These are phyloP conservation scores for Talaromyces sp. DNA, from an alignment of 2,329 filamentous ascomycete genomes.

Conservation along the genomic window DNA sequence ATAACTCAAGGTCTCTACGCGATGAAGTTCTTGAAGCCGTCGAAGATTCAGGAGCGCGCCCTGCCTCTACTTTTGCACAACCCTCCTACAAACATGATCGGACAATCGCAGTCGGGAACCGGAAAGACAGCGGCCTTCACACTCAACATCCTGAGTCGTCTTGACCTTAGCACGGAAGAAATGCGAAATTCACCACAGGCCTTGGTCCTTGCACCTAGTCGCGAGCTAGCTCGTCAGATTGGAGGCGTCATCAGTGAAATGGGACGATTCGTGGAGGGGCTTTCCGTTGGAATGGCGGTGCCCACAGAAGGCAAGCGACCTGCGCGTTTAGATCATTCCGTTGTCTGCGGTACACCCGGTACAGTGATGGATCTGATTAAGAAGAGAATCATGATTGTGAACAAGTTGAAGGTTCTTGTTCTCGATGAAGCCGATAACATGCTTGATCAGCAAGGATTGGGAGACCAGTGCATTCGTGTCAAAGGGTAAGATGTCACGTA, in stretches of 20 bases:
- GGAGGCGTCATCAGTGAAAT: slow-evolving; percentile 78
- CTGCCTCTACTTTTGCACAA: slow-evolving; percentile 81
- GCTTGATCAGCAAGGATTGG: slow-evolving; percentile 91
- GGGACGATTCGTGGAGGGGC: slow-evolving; percentile 73
- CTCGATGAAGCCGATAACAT: slow-evolving; percentile 98
- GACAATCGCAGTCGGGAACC: slow-evolving; percentile 97
- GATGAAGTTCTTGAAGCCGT: slow-evolving; percentile 90
- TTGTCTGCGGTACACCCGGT: slow-evolving; percentile 90
- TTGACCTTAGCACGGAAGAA: slow-evolving; percentile 66
- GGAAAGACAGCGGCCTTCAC: slow-evolving; percentile 98
- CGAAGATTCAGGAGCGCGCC: slow-evolving; percentile 95
- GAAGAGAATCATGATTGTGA: slow-evolving; percentile 67
- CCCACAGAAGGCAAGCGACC: slow-evolving; percentile 69
- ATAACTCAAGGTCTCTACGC: slow-evolving; percentile 73
- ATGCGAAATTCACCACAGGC: slow-evolving; percentile 66
- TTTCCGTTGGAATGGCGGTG: slow-evolving; percentile 77
- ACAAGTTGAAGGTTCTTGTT: slow-evolving; percentile 74
- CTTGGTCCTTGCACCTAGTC: slow-evolving; percentile 82
- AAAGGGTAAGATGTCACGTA: slow-evolving; percentile 57
- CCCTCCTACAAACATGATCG: slow-evolving; percentile 91
- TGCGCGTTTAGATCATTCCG: slow-evolving; percentile 65
- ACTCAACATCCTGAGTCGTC: slow-evolving; percentile 80
- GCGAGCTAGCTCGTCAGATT: slow-evolving; percentile 93
- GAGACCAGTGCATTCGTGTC: slow-evolving; percentile 89
- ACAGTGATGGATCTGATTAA: slow-evolving; percentile 86